Percentiles rank a stretch among this genome's conserved stretches.
Conservation (phyloP, 768 basidiomycete species). For the Trametes punicea region DNA sequence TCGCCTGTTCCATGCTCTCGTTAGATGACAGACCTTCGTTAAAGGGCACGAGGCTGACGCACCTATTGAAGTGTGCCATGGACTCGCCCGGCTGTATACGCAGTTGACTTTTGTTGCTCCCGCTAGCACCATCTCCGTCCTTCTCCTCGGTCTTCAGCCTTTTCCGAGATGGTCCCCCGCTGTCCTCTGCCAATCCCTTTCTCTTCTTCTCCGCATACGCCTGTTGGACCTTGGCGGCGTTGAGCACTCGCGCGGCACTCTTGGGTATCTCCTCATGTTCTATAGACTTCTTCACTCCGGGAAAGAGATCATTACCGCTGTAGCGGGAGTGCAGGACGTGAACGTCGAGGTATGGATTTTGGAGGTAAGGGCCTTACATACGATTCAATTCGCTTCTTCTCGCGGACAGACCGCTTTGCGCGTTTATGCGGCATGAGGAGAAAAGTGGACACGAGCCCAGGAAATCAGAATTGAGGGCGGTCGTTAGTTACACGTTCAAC, state of each 20-base stretch:
- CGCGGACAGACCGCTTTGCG: constrained; percentile 32
- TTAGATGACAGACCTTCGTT: not conserved
- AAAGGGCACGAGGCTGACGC: constrained; percentile 21
- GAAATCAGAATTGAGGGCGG: no score
- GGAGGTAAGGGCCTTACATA: constrained; percentile 16
- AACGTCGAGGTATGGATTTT: not conserved
- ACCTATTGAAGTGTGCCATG: constrained; percentile 76
- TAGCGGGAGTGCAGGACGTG: not conserved
- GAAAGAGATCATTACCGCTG: constrained; percentile 27
- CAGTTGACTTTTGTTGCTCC: constrained; percentile 25
- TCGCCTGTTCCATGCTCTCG: constrained; percentile 42
- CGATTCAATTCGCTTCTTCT: constrained; percentile 29
- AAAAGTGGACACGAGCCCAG: no score
- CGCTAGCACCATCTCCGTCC: not conserved
- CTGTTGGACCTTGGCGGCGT: constrained; percentile 56
- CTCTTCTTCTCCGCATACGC: constrained; percentile 45
- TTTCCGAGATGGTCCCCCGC: constrained; percentile 19
- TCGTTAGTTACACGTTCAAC: no score
- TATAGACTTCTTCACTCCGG: constrained; percentile 19
- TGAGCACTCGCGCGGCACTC: constrained; percentile 58
- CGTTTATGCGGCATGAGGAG: constrained; percentile 34
- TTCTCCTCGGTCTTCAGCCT: constrained; percentile 27
- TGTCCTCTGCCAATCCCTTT: constrained; percentile 32
- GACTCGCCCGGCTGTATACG: constrained; percentile 67
- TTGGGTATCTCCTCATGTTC: constrained; percentile 66